phyloP scores from a whole-genome alignment of 768 basidiomycete genomes.

The Harrya chromipes region DNA sequence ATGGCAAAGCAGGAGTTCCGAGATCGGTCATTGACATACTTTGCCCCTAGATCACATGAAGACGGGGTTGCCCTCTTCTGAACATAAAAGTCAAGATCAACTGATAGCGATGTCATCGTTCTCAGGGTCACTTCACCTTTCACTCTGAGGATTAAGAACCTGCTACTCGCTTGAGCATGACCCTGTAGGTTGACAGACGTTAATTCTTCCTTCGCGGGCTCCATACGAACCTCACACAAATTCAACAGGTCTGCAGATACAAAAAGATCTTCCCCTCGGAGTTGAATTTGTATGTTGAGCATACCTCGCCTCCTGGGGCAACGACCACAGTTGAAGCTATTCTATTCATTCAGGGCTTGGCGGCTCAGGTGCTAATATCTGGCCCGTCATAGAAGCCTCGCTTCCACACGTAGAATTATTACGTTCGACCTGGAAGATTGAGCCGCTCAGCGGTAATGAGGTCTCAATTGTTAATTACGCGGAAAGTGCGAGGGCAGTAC shows the following conservation, averaged over 20 bases:
- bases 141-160: neutral
- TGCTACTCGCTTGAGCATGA: neutral
- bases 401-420: conserved; percentile 13
- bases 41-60: conserved; percentile 1
- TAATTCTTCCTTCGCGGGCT: neutral
- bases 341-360: conserved; percentile 6
- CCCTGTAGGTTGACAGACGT: neutral
- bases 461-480: conserved; percentile 10
- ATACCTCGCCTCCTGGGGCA: neutral
- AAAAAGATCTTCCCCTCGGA: conserved; percentile 5
- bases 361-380: conserved; percentile 3
- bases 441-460: conserved; percentile 15
- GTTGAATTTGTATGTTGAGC: conserved; percentile 1
- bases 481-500: conserved; percentile 10
- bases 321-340: neutral
- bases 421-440: conserved; percentile 13
- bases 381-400: conserved; percentile 10
- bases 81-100: neutral
- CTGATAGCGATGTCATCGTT: neutral
- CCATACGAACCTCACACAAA: neutral
- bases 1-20: neutral
- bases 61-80: no score
- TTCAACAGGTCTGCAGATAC: conserved; percentile 6
- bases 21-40: neutral
- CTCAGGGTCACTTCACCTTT: neutral